These are phyloP conservation scores for Pyrus bretschneideri DNA, from an alignment of 306 rosid genomes.

Conservation along the genomic window DNA sequence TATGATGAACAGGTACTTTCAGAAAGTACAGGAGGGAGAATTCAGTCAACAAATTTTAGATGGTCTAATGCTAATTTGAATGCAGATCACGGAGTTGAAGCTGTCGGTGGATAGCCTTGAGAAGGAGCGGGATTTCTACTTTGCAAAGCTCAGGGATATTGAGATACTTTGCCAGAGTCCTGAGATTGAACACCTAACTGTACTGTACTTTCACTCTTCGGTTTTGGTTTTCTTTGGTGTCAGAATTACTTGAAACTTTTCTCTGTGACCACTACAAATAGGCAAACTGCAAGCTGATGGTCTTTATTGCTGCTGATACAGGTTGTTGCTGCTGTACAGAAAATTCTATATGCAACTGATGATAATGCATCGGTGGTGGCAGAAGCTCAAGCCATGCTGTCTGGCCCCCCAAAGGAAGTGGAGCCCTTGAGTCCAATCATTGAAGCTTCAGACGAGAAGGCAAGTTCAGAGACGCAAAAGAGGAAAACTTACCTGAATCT, in stretches of 20 bases:
- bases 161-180: conserved; percentile 88
- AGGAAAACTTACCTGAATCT: conserved; percentile 60
- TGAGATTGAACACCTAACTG: conserved; percentile 61
- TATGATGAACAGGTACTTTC: conserved; percentile 67
- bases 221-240: not conserved
- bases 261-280: not conserved
- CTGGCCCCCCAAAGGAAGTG: conserved; percentile 29
- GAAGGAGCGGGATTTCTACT: conserved; percentile 93
- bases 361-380: conserved; percentile 70
- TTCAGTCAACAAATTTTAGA: not conserved
- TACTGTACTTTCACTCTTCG: conserved; percentile 9
- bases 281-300: not conserved
- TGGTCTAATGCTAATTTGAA: not conserved
- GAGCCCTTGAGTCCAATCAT: conserved; percentile 69
- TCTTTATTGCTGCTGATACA: conserved; percentile 13
- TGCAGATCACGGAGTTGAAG: conserved; percentile 85
- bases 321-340: conserved; percentile 80
- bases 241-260: not conserved
- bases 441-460: conserved; percentile 68
- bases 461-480: conserved; percentile 61
- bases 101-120: conserved; percentile 91
- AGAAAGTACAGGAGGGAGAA: not conserved
- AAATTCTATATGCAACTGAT: conserved; percentile 79
- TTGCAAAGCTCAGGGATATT: conserved; percentile 78
- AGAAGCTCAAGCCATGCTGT: conserved; percentile 83